Conservation (phyloP, 768 basidiomycete species). For the Termitomyces sp. region DNA sequence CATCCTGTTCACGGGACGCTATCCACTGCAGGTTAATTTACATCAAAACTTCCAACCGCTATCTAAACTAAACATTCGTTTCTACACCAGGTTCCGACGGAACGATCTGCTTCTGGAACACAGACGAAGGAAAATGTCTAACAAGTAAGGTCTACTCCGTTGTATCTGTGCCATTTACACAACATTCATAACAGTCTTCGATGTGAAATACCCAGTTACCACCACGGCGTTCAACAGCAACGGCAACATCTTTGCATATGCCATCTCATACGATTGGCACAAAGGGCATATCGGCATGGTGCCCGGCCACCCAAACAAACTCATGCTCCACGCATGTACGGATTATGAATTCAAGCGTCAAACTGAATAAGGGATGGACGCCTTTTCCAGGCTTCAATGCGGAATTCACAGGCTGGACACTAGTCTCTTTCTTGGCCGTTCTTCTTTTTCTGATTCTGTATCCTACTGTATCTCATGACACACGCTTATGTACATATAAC, state of each 20-base stretch:
- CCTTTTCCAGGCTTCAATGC: neutral
- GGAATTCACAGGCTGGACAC: neutral
- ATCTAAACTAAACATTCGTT: neutral
- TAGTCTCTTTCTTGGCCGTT: neutral
- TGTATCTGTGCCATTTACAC: neutral
- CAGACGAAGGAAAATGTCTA: constrained; percentile 81
- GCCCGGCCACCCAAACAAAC: constrained; percentile 62
- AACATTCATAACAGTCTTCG: constrained; percentile 53
- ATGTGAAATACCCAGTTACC: constrained; percentile 69
- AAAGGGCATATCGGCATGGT: constrained; percentile 88
- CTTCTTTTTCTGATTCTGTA: neutral
- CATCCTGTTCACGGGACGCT: constrained; percentile 82
- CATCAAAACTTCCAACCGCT: neutral
- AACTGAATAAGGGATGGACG: neutral
- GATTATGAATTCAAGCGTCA: constrained; percentile 70
- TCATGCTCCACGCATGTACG: constrained; percentile 80
- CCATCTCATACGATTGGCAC: constrained; percentile 90
- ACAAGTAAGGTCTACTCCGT: constrained; percentile 58
- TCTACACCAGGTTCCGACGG: constrained; percentile 62
- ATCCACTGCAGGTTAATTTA: constrained; percentile 58
- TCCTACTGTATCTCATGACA: neutral
- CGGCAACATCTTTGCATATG: constrained; percentile 86
- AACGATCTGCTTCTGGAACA: constrained; percentile 91
- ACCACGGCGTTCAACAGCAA: constrained; percentile 81
- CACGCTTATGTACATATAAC: neutral